Percentiles rank a stretch among this genome's conserved stretches.
These are phyloP conservation scores for Coelastrella sp. DNA, from an alignment of 139 green algal species.

Conservation along the genomic window DNA sequence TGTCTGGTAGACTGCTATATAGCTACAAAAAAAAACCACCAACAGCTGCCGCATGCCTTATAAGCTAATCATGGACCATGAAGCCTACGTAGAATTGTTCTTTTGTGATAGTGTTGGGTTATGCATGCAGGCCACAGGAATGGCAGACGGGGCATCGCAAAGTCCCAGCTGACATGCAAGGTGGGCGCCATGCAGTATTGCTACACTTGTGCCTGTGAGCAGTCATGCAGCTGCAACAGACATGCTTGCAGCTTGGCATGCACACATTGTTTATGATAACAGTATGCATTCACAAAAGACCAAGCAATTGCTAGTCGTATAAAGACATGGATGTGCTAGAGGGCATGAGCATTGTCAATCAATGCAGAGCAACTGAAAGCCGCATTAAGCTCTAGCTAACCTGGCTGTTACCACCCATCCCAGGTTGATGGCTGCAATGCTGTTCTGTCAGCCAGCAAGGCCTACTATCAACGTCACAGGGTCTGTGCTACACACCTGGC, in stretches of 20 bases:
- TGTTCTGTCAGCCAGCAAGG: conserved; percentile 61
- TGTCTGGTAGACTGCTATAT: no score
- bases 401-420: neutral
- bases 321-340: neutral
- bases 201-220: neutral
- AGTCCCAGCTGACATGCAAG: conserved; percentile 37
- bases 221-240: neutral
- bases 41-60: no score
- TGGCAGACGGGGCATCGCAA: neutral
- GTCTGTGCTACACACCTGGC: conserved; percentile 80
- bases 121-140: neutral
- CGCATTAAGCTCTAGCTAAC: neutral
- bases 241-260: neutral
- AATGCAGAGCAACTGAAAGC: neutral
- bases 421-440: conserved; percentile 77
- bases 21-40: no score
- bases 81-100: no score
- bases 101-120: neutral
- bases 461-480: conserved; percentile 86
- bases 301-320: neutral
- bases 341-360: neutral
- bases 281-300: neutral
- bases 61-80: no score
- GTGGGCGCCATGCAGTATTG: neutral
- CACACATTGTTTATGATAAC: no score